Evolutionary conservation across 2,329 filamentous ascomycete genomes (phyloP), one percentile per base, ranked within the genome.

Genomic region (Neonectria neomacrospora): DNA sequence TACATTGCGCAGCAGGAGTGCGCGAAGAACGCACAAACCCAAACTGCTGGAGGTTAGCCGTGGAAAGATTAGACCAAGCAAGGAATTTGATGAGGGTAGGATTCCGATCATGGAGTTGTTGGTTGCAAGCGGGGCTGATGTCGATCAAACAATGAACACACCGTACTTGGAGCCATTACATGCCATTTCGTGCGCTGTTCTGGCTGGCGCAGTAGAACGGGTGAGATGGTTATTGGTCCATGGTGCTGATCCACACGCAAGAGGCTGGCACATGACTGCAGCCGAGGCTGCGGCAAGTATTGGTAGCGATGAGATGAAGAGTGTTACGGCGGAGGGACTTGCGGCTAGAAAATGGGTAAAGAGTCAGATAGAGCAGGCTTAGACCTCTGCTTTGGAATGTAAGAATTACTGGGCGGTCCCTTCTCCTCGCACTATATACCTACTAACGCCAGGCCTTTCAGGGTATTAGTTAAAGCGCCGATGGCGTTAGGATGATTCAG

Each of bases 31-130:
- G 60, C 2, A 16, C 47, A 5, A 64, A 55, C 54, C 61, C 54
- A 2, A 12, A 30, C 28, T 10, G 28, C 11, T 9, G 28, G 28
- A 30, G 28, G 28, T 30, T 30, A 47, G 53, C 14, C 16, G 32
- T 0, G 52, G 34, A 4, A 32, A 5, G 12, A 39, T 60, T 8
- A 54, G 26, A 0, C 68, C 58, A 0, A 60, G 28, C 18, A 52
- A 32, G 32, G 54, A 63, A n/a, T 67, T 67, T 1, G 69, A 71
- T 1, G 12, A 37, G 1, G 30, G 30, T 0, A 68, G 58, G 62
- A 60, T 71, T 16, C 60, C 65, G 6, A 20, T 70, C 1, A 71
- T 71, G 68, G 57, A 48, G 0, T 5, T 69, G 5, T 45, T 71
- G 2, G 63, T 68, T 7, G 39, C 54, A 8, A 34, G 28, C 1